Percentiles rank a stretch among this genome's conserved stretches.
phyloP scores from a whole-genome alignment of 2,329 filamentous ascomycete species.

The Eutypella sp. region DNA sequence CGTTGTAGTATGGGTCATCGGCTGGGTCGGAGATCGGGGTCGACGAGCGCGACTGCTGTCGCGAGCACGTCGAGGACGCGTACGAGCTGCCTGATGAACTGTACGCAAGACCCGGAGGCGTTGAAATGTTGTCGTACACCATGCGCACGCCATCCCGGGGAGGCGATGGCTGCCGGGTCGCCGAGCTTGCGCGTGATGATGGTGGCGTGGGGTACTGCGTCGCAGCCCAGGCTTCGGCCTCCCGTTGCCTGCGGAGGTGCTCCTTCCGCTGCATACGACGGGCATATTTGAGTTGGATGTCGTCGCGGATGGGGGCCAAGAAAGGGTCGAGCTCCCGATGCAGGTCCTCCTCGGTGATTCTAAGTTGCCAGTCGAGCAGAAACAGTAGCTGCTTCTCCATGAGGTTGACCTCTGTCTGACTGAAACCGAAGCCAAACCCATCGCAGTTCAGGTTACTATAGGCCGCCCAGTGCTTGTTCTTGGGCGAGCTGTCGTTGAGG shows the following conservation, averaged over 20 bases:
- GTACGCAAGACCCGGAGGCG: conserved; percentile 44
- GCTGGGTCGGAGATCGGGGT: conserved; percentile 46
- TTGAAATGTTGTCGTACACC: conserved; percentile 33
- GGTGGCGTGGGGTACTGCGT: conserved; percentile 42
- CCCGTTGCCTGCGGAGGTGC: conserved; percentile 38
- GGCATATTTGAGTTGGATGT: conserved; percentile 46
- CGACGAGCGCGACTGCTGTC: conserved; percentile 44
- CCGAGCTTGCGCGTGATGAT: conserved; percentile 36
- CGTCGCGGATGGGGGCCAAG: conserved; percentile 73
- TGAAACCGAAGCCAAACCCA: conserved; percentile 75
- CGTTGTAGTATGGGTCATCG: conserved; percentile 40
- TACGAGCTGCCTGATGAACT: conserved; percentile 40
- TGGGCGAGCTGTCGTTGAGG: conserved; percentile 95
- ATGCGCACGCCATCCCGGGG: conserved; percentile 36
- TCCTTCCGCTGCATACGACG: conserved; percentile 43
- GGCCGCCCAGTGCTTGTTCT: conserved; percentile 99
- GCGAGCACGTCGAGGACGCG: conserved; percentile 41
- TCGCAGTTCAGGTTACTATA: conserved; percentile 76
- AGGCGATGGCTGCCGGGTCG: conserved; percentile 32
- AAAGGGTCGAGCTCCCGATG: conserved; percentile 84
- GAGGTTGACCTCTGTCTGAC: conserved; percentile 90
- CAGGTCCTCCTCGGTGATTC: conserved; percentile 79
- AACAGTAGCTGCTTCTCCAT: conserved; percentile 99
- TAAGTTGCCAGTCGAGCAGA: conserved; percentile 89
- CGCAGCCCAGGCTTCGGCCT: conserved; percentile 33